Evolutionary conservation across 768 basidiomycete genomes (phyloP).

Genomic region (Leccinum arenicola): DNA sequence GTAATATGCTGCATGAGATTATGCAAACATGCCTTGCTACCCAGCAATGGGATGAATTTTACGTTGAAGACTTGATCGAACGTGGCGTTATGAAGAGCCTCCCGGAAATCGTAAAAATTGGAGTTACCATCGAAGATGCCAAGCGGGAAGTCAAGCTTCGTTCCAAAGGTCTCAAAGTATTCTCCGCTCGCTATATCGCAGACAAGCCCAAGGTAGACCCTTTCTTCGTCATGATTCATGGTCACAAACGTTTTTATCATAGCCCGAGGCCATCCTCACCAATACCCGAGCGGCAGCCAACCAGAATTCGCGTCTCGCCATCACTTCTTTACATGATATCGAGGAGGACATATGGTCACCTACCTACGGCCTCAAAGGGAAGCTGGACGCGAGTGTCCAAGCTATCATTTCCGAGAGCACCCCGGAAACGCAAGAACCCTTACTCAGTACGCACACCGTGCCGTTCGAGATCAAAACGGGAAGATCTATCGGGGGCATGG

Average conservation of each 20-base stretch:
- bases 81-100: constrained; percentile 52
- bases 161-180: constrained; percentile 62
- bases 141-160: constrained; percentile 57
- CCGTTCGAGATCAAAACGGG: constrained; percentile 99
- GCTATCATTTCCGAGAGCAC: constrained; percentile 54
- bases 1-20: constrained; percentile 90
- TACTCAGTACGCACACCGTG: constrained; percentile 35
- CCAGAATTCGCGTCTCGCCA: constrained; percentile 59
- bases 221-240: neutral
- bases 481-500: constrained; percentile 69
- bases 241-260: neutral
- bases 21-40: constrained; percentile 75
- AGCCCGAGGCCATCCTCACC: constrained; percentile 65
- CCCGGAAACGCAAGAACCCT: constrained; percentile 20
- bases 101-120: constrained; percentile 60
- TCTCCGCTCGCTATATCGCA: constrained; percentile 65
- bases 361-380: constrained; percentile 91
- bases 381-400: constrained; percentile 87
- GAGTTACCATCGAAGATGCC: constrained; percentile 58
- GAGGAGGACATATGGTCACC: constrained; percentile 99
- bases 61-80: constrained; percentile 59
- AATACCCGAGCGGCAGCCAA: constrained; percentile 58
- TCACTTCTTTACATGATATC: constrained; percentile 75
- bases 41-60: constrained; percentile 59
- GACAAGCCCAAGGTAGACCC: constrained; percentile 57